A percentile compares a stretch with the other conserved stretches of the same genome.
Evolutionary conservation across 495 filamentous ascomycete species (phyloP).

Genomic region (Penicillium atrosanguineum): DNA sequence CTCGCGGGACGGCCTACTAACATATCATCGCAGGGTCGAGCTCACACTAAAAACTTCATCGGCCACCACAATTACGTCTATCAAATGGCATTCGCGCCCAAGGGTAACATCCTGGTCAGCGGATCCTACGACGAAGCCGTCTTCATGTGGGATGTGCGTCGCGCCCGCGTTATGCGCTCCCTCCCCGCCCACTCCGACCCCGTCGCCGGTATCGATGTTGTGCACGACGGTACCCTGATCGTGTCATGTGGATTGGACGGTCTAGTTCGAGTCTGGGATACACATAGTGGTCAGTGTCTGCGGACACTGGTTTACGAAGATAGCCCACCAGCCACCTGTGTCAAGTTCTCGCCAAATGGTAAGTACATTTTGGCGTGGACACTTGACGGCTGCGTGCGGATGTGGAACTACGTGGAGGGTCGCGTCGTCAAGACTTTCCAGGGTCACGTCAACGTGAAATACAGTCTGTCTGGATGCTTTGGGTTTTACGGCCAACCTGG

Average conservation of each 20-base stretch:
- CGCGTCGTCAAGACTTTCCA: conserved; percentile 94
- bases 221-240: conserved; percentile 86
- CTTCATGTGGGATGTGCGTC: conserved; percentile 91
- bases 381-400: conserved; percentile 80
- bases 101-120: conserved; percentile 92
- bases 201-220: conserved; percentile 89
- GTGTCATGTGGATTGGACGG: conserved; percentile 88
- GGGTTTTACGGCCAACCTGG: conserved; percentile 56
- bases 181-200: conserved; percentile 94
- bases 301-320: conserved; percentile 95
- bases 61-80: conserved; percentile 98
- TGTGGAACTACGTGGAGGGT: conserved; percentile 93
- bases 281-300: conserved; percentile 90
- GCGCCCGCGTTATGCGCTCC: conserved; percentile 78
- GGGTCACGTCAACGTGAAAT: conserved; percentile 82
- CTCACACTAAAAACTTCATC: conserved; percentile 61
- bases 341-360: conserved; percentile 91
- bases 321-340: conserved; percentile 85
- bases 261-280: conserved; percentile 92
- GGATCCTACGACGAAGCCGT: conserved; percentile 97
- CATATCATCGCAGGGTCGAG: conserved; percentile 45
- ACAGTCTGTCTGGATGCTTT: conserved; percentile 78
- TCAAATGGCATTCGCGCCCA: conserved; percentile 87
- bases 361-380: conserved; percentile 89
- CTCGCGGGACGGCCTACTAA: conserved; percentile 5